Evolutionary conservation across 441 rosid species (phyloP).

Genomic region (Mallotus repandus): DNA sequence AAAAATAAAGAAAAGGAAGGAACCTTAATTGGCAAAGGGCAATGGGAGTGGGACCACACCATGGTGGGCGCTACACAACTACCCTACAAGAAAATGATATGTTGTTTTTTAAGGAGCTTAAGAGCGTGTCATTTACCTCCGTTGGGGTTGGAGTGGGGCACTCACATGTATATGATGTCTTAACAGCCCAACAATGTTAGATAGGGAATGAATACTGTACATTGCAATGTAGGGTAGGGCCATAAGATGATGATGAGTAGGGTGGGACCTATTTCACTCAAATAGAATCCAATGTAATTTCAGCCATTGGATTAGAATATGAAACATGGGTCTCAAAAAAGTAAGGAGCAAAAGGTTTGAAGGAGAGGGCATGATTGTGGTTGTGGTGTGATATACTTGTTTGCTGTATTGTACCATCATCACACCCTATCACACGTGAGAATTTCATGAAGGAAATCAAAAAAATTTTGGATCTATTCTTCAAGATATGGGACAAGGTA

Average conservation of each 20-base stretch:
- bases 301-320: slow-evolving; percentile 22
- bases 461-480: neutral
- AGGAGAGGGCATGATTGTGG: slow-evolving; percentile 2
- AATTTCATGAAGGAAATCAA: neutral
- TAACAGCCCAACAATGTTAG: neutral
- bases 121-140: neutral
- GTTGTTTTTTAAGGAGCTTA: neutral
- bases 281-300: slow-evolving; percentile 14
- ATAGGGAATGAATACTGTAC: neutral
- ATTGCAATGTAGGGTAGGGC: neutral
- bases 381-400: neutral
- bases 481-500: neutral
- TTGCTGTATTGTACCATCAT: neutral
- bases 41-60: slow-evolving; percentile 4
- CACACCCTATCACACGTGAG: slow-evolving; percentile 20
- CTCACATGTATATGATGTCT: neutral
- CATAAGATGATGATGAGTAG: neutral
- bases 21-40: too few species aligned
- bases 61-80: too few species aligned
- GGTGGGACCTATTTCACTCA: neutral
- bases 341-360: neutral
- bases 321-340: slow-evolving; percentile 9
- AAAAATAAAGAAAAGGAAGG: neutral
- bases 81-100: neutral
- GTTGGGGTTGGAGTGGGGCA: neutral